phyloP scores from a whole-genome alignment of 2,329 filamentous ascomycete genomes.

The Akanthomyces lecanii region DNA sequence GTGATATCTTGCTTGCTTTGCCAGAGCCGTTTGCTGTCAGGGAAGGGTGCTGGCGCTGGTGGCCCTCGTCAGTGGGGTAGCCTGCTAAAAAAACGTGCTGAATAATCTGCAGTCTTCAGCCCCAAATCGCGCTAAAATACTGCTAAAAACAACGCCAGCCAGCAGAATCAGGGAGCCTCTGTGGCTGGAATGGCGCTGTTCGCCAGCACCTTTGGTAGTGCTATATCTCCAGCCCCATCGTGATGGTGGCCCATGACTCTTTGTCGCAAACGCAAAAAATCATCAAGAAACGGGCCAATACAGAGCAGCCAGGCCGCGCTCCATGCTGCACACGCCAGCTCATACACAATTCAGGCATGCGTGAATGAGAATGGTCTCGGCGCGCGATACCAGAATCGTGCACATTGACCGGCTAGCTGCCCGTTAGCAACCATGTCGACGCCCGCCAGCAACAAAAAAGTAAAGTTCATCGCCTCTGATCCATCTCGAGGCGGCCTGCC shows the following conservation, averaged over 20 bases:
- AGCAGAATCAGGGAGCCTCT: background rate
- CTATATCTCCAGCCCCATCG: constrained; percentile 4
- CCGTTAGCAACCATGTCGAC: constrained; percentile 10
- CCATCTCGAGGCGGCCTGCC: constrained; percentile 46
- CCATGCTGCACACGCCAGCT: background rate
- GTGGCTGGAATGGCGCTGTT: background rate
- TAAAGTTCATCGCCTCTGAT: constrained; percentile 56
- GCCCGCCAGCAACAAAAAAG: constrained; percentile 25
- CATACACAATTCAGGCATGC: background rate
- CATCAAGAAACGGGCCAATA: background rate
- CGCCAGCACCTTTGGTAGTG: no score
- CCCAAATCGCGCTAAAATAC: background rate
- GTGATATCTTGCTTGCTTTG: no score
- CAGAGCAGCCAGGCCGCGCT: background rate
- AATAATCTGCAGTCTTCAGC: constrained; percentile 4
- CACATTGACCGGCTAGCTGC: background rate
- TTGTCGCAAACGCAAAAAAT: constrained; percentile 1
- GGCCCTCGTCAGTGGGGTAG: background rate
- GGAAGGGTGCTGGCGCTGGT: background rate
- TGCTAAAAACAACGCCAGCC: background rate
- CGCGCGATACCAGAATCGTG: background rate
- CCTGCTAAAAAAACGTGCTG: background rate
- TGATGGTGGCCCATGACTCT: constrained; percentile 5
- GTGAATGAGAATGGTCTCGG: background rate
- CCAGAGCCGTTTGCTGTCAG: no score